Evolutionary conservation across 139 green algal species (phyloP).

Genomic region (Chlorella vulgaris): DNA sequence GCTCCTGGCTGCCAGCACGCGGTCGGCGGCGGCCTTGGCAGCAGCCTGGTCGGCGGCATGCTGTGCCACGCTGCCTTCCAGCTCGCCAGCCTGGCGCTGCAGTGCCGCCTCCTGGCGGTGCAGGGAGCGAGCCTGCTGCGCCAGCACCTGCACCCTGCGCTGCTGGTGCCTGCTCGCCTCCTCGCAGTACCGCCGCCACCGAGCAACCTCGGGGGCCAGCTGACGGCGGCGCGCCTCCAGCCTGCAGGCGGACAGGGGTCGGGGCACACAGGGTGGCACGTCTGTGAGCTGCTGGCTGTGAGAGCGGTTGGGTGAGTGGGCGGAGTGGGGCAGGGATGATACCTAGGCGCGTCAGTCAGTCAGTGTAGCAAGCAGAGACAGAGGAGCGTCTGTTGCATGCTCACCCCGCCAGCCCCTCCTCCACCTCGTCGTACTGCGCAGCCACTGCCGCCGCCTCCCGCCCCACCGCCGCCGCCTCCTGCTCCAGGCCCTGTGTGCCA

Average conservation of each 20-base stretch:
- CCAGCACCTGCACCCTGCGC: constrained; percentile 15
- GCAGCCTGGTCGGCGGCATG: neutral
- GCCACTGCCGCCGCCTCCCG: neutral
- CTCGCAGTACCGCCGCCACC: constrained; percentile 43
- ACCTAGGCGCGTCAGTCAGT: too few relatives aligned
- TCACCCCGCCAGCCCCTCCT: constrained; percentile 5
- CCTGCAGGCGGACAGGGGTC: constrained; percentile 13
- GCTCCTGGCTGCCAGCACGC: neutral
- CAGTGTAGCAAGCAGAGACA: too few relatives aligned
- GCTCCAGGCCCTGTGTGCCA: constrained; percentile 23
- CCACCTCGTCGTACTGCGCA: constrained; percentile 22
- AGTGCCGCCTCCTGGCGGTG: neutral
- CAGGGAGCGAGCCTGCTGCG: constrained; percentile 20
- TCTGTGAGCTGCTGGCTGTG: too few relatives aligned
- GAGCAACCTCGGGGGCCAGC: constrained; percentile 56
- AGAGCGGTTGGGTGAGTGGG: too few relatives aligned
- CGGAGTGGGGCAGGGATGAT: too few relatives aligned
- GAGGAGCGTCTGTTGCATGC: constrained; percentile 1
- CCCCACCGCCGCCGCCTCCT: constrained; percentile 16
- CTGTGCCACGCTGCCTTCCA: neutral
- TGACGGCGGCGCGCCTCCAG: constrained; percentile 37
- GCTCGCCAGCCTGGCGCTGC: neutral
- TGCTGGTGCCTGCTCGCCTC: neutral
- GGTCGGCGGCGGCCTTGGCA: constrained; percentile 2
- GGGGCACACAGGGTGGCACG: too few relatives aligned